Base-by-base conservation (phyloP, 1,284 basidiomycete species). In the Heterobasidion irregulare region DNA sequence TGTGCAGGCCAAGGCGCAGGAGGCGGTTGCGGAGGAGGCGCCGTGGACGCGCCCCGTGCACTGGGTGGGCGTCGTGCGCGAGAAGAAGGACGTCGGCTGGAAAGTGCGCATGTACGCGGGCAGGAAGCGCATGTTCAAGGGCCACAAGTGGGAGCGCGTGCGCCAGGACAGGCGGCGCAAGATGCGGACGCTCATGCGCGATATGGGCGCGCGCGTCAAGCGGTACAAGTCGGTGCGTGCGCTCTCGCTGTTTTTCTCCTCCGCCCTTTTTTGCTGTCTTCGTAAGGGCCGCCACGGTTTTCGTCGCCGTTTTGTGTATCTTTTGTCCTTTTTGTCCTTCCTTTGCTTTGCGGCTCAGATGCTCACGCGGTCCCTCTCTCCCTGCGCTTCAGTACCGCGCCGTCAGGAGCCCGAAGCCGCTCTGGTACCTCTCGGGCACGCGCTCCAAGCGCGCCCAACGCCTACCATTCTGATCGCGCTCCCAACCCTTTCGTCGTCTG, bases 91-190 rank as follows among this genome's bases (percentile, higher is more conserved):
- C 35, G 65, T 74, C 47, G 80, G 81, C 47, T 74, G 76, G 33
- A 77, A 82, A 36, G 65, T 78, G 50, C 75, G 78, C 53, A 68
- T 91, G 62, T 91, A 91, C 61, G 80, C 84, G 13, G 81, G 75
- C 57, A 85, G 79, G 76, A 84, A 82, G 73, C 74, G 78, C 60
- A 90, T 91, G 88, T 91, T 92, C 79, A 92, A 91, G 75, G 89
- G 89, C 19, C 88, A 91, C 75, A 86, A 81, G 63, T 89, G 84
- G 84, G 84, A 91, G 70, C 78, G 86, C 44, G 66, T 72, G 59
- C 72, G 71, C 60, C 72, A 72, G 54, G 72, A 74, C 63, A 72
- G 71, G 60, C 65, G 70, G 53, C 69, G 68, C 63, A 76, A 74
- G 62, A 78, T 72, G 57, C 70, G 70, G 57, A 75, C 82, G 55